Percentiles rank a stretch among this genome's conserved stretches.
Evolutionary conservation across 2,329 filamentous ascomycete genomes (phyloP).

Genomic region (Helotiales sp.): DNA sequence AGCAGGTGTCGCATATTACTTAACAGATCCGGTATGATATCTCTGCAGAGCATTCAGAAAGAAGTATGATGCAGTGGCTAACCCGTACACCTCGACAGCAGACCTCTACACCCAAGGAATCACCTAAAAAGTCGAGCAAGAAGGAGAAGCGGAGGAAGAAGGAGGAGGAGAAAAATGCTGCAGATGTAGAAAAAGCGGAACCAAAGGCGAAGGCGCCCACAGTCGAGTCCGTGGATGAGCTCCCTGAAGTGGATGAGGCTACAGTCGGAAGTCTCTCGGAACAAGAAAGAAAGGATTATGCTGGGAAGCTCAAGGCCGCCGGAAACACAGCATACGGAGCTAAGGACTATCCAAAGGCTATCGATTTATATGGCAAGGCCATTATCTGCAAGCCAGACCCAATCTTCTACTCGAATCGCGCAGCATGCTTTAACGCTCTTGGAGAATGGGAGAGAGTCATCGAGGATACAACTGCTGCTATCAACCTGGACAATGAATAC

Average conservation of each 20-base stretch:
- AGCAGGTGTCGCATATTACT: conserved; percentile 90
- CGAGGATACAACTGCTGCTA: conserved; percentile 92
- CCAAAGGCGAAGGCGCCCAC: conserved; percentile 48
- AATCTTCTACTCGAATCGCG: conserved; percentile 98
- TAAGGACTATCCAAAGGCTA: conserved; percentile 92
- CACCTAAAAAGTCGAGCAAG: conserved; percentile 75
- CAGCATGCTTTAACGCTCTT: conserved; percentile 94
- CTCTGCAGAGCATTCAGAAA: background rate
- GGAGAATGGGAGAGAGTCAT: conserved; percentile 94
- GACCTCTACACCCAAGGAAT: conserved; percentile 37
- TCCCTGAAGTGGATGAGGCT: conserved; percentile 66
- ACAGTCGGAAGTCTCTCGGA: conserved; percentile 50
- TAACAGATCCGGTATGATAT: conserved; percentile 59
- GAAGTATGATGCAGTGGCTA: background rate
- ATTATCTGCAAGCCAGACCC: conserved; percentile 97
- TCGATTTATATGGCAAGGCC: conserved; percentile 92
- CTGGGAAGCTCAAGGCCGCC: conserved; percentile 87
- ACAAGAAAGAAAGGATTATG: conserved; percentile 81
- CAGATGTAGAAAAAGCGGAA: conserved; percentile 64
- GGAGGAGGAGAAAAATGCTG: conserved; percentile 69
- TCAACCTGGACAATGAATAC: conserved; percentile 92
- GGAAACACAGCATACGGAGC: conserved; percentile 95
- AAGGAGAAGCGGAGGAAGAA: conserved; percentile 89
- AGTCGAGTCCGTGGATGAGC: conserved; percentile 62
- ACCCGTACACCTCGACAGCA: background rate